A percentile compares a stretch with the other conserved stretches of the same genome.
Conservation (phyloP, 2,329 filamentous ascomycete species). For the Paraconiothyrium brasiliense region DNA sequence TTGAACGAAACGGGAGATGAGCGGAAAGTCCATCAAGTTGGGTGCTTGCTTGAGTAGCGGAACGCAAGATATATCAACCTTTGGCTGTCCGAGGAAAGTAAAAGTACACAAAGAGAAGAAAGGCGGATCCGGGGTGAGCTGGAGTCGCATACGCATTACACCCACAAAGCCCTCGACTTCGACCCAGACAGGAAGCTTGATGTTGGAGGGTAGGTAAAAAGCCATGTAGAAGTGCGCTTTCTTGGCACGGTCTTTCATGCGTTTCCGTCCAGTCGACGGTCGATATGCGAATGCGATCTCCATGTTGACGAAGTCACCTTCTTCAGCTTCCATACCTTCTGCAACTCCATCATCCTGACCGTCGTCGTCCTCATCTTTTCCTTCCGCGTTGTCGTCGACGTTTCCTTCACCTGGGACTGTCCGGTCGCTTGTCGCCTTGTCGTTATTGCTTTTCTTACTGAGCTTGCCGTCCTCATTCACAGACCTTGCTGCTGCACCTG, state of each 20-base stretch:
- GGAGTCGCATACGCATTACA: slow-evolving; percentile 73
- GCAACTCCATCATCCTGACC: slow-evolving; percentile 47
- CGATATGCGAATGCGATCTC: slow-evolving; percentile 80
- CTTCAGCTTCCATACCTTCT: slow-evolving; percentile 77
- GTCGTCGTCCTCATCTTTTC: slow-evolving; percentile 43
- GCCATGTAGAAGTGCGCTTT: slow-evolving; percentile 78
- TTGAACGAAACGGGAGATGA: slow-evolving; percentile 79
- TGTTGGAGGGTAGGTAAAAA: slow-evolving; percentile 71
- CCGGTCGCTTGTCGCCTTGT: slow-evolving; percentile 61
- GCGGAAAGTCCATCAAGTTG: slow-evolving; percentile 78
- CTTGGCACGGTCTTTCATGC: slow-evolving; percentile 70
- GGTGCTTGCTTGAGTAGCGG: slow-evolving; percentile 74
- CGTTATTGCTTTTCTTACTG: slow-evolving; percentile 55
- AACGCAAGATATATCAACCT: slow-evolving; percentile 74
- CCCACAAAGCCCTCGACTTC: slow-evolving; percentile 77
- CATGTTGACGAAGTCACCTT: slow-evolving; percentile 80
- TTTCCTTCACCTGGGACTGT: slow-evolving; percentile 58
- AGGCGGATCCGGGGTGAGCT: slow-evolving; percentile 78
- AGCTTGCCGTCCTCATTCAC: slow-evolving; percentile 69
- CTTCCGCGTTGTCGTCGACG: slow-evolving; percentile 46
- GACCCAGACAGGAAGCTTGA: slow-evolving; percentile 75
- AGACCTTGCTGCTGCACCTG: slow-evolving; percentile 71
- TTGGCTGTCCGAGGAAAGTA: slow-evolving; percentile 78
- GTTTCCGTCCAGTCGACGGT: slow-evolving; percentile 68
- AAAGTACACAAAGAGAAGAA: slow-evolving; percentile 80